Base-by-base conservation (phyloP, 352 stramenopile species). In the Achlya hypogyna region DNA sequence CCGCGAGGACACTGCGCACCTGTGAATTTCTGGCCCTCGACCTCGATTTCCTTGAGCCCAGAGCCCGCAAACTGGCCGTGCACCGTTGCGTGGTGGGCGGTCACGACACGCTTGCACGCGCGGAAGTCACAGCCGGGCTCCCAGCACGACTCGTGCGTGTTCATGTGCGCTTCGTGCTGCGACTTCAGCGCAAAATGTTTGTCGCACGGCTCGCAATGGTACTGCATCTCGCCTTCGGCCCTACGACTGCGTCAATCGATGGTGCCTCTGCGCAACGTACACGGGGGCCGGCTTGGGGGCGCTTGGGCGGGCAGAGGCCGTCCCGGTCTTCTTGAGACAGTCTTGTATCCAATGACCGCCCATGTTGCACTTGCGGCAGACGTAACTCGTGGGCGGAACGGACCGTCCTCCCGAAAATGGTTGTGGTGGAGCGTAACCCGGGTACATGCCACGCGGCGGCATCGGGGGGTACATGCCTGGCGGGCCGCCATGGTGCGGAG, bases 11-110 rank as follows among this genome's bases (percentile, higher is more conserved):
- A 35, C 10, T 6, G 58, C 8, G 14, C n/a, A 68, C 62, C 62
- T 71, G 81, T 84, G 63, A 93, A 93, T 68, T 87, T 91, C 51
- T 93, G 84, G n/a, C 82, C 84, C 72, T 93, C 84, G 54, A 93
- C 74, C 12, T 91, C 84, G 31, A 93, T 88, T 40, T 91, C 82
- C 62, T 93, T 91, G 10, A 91, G 72, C 9, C 84, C 84, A 43
- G 87, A 67, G 1, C 84, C 84, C 16, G 68, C 72, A 52, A 81
- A 91, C 45, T 89, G 78, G 10, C 84, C 83, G 63, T 93, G 84
- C 0, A 70, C 73, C 0, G 78, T 89, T 71, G 91, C 77, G 54
- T 78, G 82, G 60, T 93, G 84, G 5, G 73, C 78, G 1, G 70
- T 74, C 10, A 93, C 84, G n/a, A 91, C 81, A 20, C 82, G 81